Conservation (phyloP, 2,329 filamentous ascomycete species). For the Stachybotrys echinatus region DNA sequence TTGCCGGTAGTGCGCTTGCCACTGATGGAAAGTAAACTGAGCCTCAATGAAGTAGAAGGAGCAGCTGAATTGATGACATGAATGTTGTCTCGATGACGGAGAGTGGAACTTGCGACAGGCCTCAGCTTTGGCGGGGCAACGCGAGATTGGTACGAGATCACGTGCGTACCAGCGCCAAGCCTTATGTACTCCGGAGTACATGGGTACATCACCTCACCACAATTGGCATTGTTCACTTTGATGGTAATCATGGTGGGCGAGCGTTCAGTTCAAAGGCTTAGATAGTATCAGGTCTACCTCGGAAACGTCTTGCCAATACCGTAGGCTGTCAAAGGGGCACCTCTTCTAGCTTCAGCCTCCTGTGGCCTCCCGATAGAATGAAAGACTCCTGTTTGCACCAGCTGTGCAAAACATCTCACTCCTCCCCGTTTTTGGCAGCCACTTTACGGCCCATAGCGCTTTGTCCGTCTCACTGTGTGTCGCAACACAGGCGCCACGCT, state of each 20-base stretch:
- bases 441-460: slow-evolving; percentile 76
- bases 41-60: background rate
- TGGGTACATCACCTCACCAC: too few relatives aligned
- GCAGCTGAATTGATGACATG: background rate
- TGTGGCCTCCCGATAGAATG: slow-evolving; percentile 81
- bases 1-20: too few relatives aligned
- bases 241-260: too few relatives aligned
- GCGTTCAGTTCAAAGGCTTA: background rate
- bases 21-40: background rate
- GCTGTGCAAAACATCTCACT: slow-evolving; percentile 73
- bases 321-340: background rate
- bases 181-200: background rate
- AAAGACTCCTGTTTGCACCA: slow-evolving; percentile 69
- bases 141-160: slow-evolving; percentile 42
- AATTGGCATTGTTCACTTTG: too few relatives aligned
- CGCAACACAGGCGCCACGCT: slow-evolving; percentile 77
- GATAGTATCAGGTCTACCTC: background rate
- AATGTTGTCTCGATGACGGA: background rate
- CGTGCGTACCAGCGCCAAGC: slow-evolving; percentile 26
- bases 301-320: background rate
- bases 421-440: slow-evolving; percentile 68
- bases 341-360: slow-evolving; percentile 41
- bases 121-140: slow-evolving; percentile 48
- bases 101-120: background rate
- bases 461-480: slow-evolving; percentile 90